phyloP scores from a whole-genome alignment of 2,329 filamentous ascomycete genomes.

The Diplocarpon mali region DNA sequence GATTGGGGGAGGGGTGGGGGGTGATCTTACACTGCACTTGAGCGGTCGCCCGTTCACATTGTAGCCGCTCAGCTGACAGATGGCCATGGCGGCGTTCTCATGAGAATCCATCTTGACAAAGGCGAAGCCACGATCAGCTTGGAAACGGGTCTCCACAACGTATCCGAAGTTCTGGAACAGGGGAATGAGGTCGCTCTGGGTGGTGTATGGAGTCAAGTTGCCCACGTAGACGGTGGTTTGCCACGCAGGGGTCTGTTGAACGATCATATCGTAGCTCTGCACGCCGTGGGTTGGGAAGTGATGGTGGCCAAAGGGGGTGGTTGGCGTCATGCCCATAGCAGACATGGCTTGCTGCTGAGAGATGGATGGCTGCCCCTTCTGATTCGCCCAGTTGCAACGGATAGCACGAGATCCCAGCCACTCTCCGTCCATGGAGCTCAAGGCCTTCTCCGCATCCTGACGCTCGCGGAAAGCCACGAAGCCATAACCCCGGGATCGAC shows the following conservation, averaged over 20 bases:
- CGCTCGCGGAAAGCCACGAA: conserved; percentile 97
- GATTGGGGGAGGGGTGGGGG: too few species aligned
- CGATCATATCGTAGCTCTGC: conserved; percentile 95
- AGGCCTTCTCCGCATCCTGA: conserved; percentile 83
- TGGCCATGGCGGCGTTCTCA: conserved; percentile 96
- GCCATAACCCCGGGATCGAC: conserved; percentile 90
- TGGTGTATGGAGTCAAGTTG: conserved; percentile 95
- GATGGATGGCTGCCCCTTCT: conserved; percentile 98
- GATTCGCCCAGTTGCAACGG: conserved; percentile 99
- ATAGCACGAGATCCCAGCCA: conserved; percentile 98
- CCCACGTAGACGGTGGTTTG: conserved; percentile 98
- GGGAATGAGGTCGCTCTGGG: conserved; percentile 91
- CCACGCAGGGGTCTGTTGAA: conserved; percentile 90
- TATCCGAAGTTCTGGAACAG: conserved; percentile 98
- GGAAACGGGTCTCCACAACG: conserved; percentile 94
- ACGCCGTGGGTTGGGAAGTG: conserved; percentile 96
- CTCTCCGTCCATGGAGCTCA: conserved; percentile 97
- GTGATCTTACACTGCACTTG: conserved; percentile 86
- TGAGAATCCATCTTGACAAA: conserved; percentile 99
- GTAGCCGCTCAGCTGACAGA: conserved; percentile 95
- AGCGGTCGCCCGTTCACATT: conserved; percentile 93
- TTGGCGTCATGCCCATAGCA: conserved; percentile 96
- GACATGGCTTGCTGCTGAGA: conserved; percentile 96
- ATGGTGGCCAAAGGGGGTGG: conserved; percentile 90
- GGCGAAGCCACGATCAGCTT: conserved; percentile 93